Percentiles rank a stretch among this genome's conserved stretches.
phyloP scores from a whole-genome alignment of 73 alveolate species.

The Paramecium pentaurelia region DNA sequence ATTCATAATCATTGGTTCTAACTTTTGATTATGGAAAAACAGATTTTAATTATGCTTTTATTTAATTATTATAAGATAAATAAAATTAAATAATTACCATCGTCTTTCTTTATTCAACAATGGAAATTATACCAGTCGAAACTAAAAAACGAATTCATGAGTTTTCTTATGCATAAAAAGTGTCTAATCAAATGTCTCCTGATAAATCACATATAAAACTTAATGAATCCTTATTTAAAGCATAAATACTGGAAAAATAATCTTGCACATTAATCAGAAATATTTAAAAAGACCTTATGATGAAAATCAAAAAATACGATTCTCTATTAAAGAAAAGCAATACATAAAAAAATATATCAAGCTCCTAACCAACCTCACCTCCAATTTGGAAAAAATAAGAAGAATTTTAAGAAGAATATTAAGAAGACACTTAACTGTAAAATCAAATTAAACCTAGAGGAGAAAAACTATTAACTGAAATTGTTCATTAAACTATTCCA shows the following conservation, averaged over 20 bases:
- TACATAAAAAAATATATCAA: not conserved
- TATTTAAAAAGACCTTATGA: not conserved
- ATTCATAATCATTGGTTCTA: not conserved
- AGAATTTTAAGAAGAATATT: not conserved
- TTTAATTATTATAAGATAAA: not conserved
- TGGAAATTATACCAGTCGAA: not conserved
- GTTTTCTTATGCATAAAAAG: not conserved
- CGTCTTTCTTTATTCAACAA: not conserved
- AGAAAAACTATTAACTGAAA: not conserved
- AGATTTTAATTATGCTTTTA: not conserved
- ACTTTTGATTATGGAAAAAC: not conserved
- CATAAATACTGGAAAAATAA: not conserved
- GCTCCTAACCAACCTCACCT: not conserved
- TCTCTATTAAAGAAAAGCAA: not conserved
- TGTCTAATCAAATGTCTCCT: not conserved
- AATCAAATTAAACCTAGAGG: not conserved
- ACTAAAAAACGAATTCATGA: slow-evolving; percentile 11
- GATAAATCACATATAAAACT: not conserved
- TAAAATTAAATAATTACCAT: not conserved
- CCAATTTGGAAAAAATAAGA: not conserved
- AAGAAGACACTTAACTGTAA: not conserved
- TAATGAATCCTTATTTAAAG: not conserved
- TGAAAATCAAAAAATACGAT: not conserved
- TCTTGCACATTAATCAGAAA: not conserved
- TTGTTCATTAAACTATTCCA: not conserved